A percentile compares a stretch with the other conserved stretches of the same genome.
Conservation (phyloP, 2,329 filamentous ascomycete genomes). For the Fusarium burgessii region DNA sequence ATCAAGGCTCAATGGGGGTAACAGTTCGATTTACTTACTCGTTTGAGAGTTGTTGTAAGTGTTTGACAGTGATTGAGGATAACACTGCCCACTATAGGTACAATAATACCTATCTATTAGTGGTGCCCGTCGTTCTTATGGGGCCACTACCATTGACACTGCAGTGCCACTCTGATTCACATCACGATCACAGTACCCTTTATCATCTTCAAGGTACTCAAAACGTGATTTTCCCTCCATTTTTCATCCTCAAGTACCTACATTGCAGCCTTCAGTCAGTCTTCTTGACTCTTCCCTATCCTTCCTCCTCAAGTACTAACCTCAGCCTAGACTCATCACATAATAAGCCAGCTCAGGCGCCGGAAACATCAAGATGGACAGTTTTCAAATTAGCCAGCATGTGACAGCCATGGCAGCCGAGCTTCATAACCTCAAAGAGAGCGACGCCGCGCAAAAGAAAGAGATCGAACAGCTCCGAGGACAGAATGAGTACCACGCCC, state of each 20-base stretch:
- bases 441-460: neutral
- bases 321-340: neutral
- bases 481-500: neutral
- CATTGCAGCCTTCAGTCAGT: neutral
- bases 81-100: neutral
- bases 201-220: neutral
- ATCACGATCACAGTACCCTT: neutral
- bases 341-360: neutral
- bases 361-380: neutral
- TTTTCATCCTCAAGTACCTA: neutral
- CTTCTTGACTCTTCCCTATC: neutral
- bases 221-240: neutral
- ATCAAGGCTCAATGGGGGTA: neutral
- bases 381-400: neutral
- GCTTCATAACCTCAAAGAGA: neutral
- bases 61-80: neutral
- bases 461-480: slow-evolving; percentile 5
- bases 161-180: slow-evolving; percentile 2
- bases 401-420: neutral
- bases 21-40: neutral
- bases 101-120: neutral
- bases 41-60: neutral
- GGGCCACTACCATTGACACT: neutral
- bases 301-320: neutral
- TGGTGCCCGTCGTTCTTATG: neutral